These are phyloP conservation scores for Solanum peruvianum DNA, from an alignment of 257 asterid species.

Conservation along the genomic window DNA sequence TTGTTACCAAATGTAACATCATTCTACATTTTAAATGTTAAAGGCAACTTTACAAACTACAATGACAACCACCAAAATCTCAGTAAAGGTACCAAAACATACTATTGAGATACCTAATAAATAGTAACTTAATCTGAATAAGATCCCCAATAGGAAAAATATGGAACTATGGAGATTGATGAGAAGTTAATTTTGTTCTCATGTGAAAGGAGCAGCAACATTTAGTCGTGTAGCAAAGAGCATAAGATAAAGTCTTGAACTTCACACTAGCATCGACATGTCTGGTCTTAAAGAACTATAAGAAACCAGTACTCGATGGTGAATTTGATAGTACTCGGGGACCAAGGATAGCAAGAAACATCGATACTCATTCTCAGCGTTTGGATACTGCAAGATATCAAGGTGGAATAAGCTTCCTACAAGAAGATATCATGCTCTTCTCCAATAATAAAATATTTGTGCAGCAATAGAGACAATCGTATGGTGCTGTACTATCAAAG, in stretches of 20 bases:
- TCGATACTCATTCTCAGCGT: not conserved
- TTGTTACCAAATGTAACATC: not conserved
- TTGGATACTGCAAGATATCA: not conserved
- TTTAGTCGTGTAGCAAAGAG: not conserved
- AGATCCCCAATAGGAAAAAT: not conserved
- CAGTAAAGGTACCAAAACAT: not conserved
- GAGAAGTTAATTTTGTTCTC: not conserved
- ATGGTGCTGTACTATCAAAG: not conserved
- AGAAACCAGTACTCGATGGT: not conserved
- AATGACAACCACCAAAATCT: not conserved
- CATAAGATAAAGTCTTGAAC: not conserved
- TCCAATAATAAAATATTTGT: not conserved
- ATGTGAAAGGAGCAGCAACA: not conserved
- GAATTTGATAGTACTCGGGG: not conserved
- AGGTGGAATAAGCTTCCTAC: not conserved
- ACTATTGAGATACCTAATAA: not conserved
- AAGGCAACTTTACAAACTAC: not conserved
- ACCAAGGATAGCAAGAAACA: not conserved
- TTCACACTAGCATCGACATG: not conserved
- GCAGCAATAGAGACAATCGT: not conserved
- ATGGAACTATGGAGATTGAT: not conserved
- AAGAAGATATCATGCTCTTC: not conserved
- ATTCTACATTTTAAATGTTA: not conserved
- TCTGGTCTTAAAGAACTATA: not conserved
- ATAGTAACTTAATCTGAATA: not conserved